Evolutionary conservation across 306 rosid species (phyloP).

Genomic region (Vicia faba): DNA sequence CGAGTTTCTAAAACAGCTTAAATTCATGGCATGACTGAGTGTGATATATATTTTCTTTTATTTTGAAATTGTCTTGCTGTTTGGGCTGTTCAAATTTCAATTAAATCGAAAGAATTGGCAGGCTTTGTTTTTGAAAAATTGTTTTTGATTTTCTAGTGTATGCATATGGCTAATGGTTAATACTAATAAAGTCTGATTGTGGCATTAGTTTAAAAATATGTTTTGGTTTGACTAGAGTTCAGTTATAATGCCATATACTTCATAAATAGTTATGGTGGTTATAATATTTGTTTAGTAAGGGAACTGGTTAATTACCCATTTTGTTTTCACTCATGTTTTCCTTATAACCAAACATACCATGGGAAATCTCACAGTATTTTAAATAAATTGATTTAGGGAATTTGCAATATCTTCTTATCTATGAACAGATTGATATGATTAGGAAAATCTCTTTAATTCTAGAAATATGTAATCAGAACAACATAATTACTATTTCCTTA

Average conservation of each 20-base stretch:
- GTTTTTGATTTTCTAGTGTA: not conserved
- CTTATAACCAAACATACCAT: not conserved
- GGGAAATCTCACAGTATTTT: too few relatives aligned
- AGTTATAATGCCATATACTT: not conserved
- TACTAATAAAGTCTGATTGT: not conserved
- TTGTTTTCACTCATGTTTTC: not conserved
- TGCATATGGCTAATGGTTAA: not conserved
- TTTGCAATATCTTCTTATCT: too few relatives aligned
- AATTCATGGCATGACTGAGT: not conserved
- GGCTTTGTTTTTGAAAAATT: not conserved
- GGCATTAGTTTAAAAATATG: not conserved
- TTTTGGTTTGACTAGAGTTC: not conserved
- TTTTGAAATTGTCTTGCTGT: not conserved
- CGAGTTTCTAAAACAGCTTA: not conserved
- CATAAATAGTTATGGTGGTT: not conserved
- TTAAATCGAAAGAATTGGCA: not conserved
- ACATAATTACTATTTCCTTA: too few relatives aligned
- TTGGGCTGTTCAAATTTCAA: not conserved
- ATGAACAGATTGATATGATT: too few relatives aligned
- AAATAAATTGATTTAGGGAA: too few relatives aligned
- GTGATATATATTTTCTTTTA: not conserved
- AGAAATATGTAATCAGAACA: too few relatives aligned
- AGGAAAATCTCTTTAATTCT: too few relatives aligned
- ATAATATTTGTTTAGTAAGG: not conserved
- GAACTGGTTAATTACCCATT: not conserved